phyloP scores from a whole-genome alignment of 176 grass and related monocot genomes.

The Eleusine coracana region DNA sequence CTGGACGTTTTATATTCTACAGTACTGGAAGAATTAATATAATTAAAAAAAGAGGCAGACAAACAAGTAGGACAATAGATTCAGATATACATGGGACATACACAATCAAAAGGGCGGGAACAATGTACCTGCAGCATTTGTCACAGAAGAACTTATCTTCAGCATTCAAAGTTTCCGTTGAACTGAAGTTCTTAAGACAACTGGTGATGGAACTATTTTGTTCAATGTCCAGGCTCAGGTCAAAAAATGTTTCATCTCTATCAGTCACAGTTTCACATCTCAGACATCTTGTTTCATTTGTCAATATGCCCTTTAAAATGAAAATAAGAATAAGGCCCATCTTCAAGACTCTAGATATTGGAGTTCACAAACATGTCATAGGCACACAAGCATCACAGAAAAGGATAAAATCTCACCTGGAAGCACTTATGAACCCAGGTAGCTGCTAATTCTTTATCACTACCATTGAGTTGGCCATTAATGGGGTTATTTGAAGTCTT shows the following conservation, averaged over 20 bases:
- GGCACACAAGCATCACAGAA: neutral
- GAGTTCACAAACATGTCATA: neutral
- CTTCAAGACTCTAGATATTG: conserved; percentile 10
- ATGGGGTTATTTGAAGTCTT: conserved; percentile 63
- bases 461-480: conserved; percentile 64
- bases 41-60: neutral
- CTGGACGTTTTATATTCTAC: conserved; percentile 14
- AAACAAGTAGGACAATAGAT: neutral
- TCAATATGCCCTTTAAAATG: conserved; percentile 82
- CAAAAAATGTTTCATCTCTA: conserved; percentile 99
- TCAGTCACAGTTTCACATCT: conserved; percentile 98
- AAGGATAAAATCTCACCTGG: conserved; percentile 60
- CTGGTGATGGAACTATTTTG: conserved; percentile 99
- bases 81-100: neutral
- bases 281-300: conserved; percentile 95
- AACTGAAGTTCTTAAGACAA: conserved; percentile 99
- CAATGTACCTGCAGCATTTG: conserved; percentile 90
- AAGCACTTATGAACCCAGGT: conserved; percentile 97
- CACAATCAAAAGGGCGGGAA: neutral
- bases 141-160: conserved; percentile 99
- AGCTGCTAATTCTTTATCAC: conserved; percentile 64
- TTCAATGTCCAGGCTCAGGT: conserved; percentile 94
- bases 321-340: conserved; percentile 34
- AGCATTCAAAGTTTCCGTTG: conserved; percentile 93
- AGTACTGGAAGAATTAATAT: neutral